Evolutionary conservation across 208 protist genomes (phyloP).

Genomic region (Eutreptiella sp.): DNA sequence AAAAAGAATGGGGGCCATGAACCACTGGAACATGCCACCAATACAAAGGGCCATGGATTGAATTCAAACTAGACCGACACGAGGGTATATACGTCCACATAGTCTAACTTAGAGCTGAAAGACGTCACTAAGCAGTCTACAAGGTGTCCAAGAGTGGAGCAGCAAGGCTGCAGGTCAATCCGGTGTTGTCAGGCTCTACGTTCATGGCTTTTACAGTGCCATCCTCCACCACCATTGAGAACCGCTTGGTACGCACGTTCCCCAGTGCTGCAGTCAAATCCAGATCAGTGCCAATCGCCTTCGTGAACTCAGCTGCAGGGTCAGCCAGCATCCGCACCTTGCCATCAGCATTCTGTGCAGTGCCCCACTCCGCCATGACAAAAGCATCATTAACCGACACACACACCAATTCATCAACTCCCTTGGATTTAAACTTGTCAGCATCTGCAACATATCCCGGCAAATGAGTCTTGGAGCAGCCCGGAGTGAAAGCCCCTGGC

Average conservation of each 20-base stretch:
- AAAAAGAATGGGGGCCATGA: no score
- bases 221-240: constrained; percentile 22
- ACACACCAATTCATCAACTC: constrained; percentile 29
- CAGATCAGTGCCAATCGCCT: constrained; percentile 25
- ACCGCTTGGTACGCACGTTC: constrained; percentile 13
- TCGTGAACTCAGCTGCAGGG: constrained; percentile 12
- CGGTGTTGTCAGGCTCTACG: constrained; percentile 2
- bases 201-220: constrained; percentile 14
- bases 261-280: constrained; percentile 1
- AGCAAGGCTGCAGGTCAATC: constrained; percentile 1
- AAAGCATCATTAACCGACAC: constrained; percentile 38
- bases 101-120: no score
- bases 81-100: no score
- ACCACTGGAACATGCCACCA: no score
- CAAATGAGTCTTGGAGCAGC: constrained; percentile 28
- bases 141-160: no score
- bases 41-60: no score
- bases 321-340: constrained; percentile 33
- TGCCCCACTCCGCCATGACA: constrained; percentile 29
- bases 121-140: no score
- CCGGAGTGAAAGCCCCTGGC: constrained; percentile 40
- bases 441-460: constrained; percentile 33
- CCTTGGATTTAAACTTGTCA: constrained; percentile 31
- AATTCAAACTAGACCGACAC: no score
- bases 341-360: constrained; percentile 10